Percentiles rank a stretch among this genome's conserved stretches.
Evolutionary conservation across 2,329 filamentous ascomycete genomes (phyloP).

Genomic region (Juglanconis oblonga): DNA sequence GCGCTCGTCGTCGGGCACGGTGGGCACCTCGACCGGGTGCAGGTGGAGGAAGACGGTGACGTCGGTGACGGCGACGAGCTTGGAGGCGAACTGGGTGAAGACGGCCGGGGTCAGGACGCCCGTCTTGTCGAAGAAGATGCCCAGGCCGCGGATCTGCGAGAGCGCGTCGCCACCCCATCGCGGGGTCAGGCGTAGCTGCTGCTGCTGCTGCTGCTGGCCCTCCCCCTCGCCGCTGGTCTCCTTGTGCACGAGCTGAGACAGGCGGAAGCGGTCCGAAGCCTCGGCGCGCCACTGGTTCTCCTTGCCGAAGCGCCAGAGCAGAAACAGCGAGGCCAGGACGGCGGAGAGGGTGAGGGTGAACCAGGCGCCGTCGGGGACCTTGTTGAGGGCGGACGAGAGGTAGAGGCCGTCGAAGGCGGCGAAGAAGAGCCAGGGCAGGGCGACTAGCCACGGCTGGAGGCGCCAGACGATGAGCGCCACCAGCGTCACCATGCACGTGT

Average conservation of each 20-base stretch:
- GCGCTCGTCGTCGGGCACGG: slow-evolving; percentile 44
- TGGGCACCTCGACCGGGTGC: slow-evolving; percentile 57
- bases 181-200: slow-evolving; percentile 28
- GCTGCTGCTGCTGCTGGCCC: too few relatives aligned
- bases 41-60: slow-evolving; percentile 71
- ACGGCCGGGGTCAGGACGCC: slow-evolving; percentile 63
- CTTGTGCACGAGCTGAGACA: slow-evolving; percentile 33
- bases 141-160: slow-evolving; percentile 52
- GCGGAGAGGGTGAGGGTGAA: slow-evolving; percentile 65
- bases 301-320: slow-evolving; percentile 77
- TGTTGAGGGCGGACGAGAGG: slow-evolving; percentile 64
- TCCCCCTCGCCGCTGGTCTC: slow-evolving; percentile 21
- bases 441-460: slow-evolving; percentile 54
- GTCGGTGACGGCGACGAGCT: slow-evolving; percentile 64
- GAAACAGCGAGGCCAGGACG: slow-evolving; percentile 60
- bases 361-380: slow-evolving; percentile 73
- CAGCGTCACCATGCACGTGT: slow-evolving; percentile 68
- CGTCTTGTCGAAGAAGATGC: slow-evolving; percentile 75
- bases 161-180: slow-evolving; percentile 41
- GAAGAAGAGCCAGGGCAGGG: slow-evolving; percentile 59
- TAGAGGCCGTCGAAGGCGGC: slow-evolving; percentile 64
- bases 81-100: slow-evolving; percentile 69
- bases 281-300: slow-evolving; percentile 72
- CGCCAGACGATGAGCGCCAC: slow-evolving; percentile 71
- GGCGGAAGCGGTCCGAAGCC: slow-evolving; percentile 54